These are phyloP conservation scores for Amesomyces nigricolor DNA, from an alignment of 2,329 filamentous ascomycete genomes.

Conservation along the genomic window DNA sequence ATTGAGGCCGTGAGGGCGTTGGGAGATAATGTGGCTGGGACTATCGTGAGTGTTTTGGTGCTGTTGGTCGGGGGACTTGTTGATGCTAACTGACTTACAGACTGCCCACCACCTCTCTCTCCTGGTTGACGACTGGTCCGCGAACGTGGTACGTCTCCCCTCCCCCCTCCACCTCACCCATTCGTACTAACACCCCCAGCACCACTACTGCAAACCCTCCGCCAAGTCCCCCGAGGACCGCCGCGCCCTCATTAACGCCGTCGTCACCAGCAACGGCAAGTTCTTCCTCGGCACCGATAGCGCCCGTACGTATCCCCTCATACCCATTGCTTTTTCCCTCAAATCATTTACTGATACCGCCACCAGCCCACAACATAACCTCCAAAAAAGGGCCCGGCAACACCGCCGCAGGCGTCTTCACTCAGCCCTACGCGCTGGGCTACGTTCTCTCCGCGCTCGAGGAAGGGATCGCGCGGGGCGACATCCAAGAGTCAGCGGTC, in stretches of 20 bases:
- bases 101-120: constrained; percentile 83
- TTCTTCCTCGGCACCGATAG: constrained; percentile 72
- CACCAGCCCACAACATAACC: constrained; percentile 46
- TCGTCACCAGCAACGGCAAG: constrained; percentile 53
- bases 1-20: constrained; percentile 71
- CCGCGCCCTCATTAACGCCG: constrained; percentile 62
- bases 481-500: constrained; percentile 44
- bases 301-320: constrained; percentile 49
- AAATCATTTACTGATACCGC: neutral
- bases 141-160: constrained; percentile 44
- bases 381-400: constrained; percentile 53
- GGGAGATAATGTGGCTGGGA: constrained; percentile 68
- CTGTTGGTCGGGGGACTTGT: neutral
- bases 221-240: constrained; percentile 68
- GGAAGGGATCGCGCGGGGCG: constrained; percentile 51
- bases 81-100: constrained; percentile 3
- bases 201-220: constrained; percentile 74
- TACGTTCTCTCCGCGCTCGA: constrained; percentile 55
- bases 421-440: constrained; percentile 61
- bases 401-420: constrained; percentile 71
- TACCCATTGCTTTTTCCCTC: neutral
- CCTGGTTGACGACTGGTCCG: constrained; percentile 64
- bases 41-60: constrained; percentile 44
- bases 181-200: constrained; percentile 33
- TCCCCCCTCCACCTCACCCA: constrained; percentile 19